These are phyloP conservation scores for Hypoxylon lienhwacheense DNA, from an alignment of 495 filamentous ascomycete genomes.

Conservation along the genomic window DNA sequence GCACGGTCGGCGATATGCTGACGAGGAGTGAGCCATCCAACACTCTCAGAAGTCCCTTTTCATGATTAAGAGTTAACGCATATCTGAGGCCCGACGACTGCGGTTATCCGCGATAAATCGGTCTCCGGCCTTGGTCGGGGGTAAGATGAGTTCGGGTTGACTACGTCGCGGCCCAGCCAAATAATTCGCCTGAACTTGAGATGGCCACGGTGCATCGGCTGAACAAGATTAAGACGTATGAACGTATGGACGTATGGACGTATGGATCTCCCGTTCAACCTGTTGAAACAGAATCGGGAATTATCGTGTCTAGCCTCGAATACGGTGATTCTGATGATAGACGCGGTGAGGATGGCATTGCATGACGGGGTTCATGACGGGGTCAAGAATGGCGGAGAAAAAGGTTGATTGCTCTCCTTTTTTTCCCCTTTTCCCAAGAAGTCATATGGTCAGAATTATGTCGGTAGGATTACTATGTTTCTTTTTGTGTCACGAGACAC, in stretches of 20 bases:
- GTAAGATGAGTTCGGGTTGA: constrained; percentile 6
- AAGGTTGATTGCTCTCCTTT: constrained; percentile 12
- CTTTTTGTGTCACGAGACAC: constrained; percentile 34
- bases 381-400: constrained; percentile 21
- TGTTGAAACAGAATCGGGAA: constrained; percentile 7
- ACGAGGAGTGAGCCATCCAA: not conserved
- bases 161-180: not conserved
- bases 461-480: constrained; percentile 25
- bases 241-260: not conserved
- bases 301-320: constrained; percentile 1
- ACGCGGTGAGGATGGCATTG: constrained; percentile 11
- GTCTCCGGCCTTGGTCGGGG: not conserved
- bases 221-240: constrained; percentile 1
- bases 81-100: constrained; percentile 7
- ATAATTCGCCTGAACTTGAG: not conserved
- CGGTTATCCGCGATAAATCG: not conserved
- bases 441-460: constrained; percentile 28
- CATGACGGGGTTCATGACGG: constrained; percentile 21
- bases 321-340: constrained; percentile 1
- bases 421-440: constrained; percentile 2
- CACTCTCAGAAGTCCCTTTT: not conserved
- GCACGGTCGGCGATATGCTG: not conserved
- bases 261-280: constrained; percentile 1
- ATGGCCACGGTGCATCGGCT: not conserved
- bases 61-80: not conserved